Evolutionary conservation across 306 rosid species (phyloP), one percentile per base, ranked within the genome.

Genomic region (Oxytropis ochrocephala): DNA sequence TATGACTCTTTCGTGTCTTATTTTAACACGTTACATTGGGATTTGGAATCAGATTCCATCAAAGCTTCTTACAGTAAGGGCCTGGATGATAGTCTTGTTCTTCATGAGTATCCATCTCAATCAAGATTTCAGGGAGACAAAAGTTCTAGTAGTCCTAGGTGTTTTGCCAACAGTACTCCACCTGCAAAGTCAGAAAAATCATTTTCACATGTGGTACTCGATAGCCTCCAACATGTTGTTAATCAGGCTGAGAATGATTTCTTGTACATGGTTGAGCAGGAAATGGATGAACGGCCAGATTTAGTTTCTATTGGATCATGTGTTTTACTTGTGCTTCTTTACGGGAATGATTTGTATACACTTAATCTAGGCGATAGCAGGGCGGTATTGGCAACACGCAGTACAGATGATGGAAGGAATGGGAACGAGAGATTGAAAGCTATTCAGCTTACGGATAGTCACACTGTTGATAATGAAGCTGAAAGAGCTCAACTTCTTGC

Each of bases 211-310:
- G 80, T 71, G 48, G 84, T 91, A 52, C 91, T 95, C 60, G 96
- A 83, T 74, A 86, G 91, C 81, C 89, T 95, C 56, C 84, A 86
- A 61, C 89, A 85, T 10, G 91, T 96, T 62, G 83, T 95, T 61
- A 79, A 70, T 78, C 97, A 91, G 82, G 88, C 74, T 8, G 99
- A 95, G 84, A 89, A 80, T 77, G 99, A 95, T 59, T 95, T 91
- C 89, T 69, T 95, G 51, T 85, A 80, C 87, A 91, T 95, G 97
- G 99, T 95, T 54, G 99, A 91, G 77, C 95, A 84, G 78, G 99
- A 95, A 89, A 95, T 91, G 96, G 99, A 84, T 75, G 93, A 84
- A 44, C 97, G 99, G 8, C 99, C 96, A 3, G 97, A 95, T 86
- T 87, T 95, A 80, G 99, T 95, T 66, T 95, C 95, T 12, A 75